Base-by-base conservation (phyloP, 306 rosid species). In the Datisca glomerata region DNA sequence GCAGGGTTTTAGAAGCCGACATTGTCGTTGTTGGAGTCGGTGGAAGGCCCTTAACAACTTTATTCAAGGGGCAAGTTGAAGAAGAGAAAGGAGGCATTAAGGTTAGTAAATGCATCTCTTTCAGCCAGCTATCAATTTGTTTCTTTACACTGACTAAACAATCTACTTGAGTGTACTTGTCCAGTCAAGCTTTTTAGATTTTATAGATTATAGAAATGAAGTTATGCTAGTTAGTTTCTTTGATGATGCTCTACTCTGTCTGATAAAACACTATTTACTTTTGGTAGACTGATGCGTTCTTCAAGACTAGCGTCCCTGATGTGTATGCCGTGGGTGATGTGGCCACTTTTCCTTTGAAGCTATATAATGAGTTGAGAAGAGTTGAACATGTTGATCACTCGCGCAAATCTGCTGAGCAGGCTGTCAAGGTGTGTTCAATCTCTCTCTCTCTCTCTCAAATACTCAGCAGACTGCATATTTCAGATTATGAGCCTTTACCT, bases 321-420 rank as follows among this genome's bases (percentile, higher is more conserved):
- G 98, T 89, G 27, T 89, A 89, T 68, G 98, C 98, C 24, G 93
- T 89, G 29, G 98, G 98, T 38, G 98, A 89, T 72, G 95, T 89
- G 10, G 95, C 95, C 43, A 84, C 98, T 33, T 89, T 83, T 73
- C 95, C 95, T 17, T 46, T 89, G 74, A 89, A 89, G 70, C 47
- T 84, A 61, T 89, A 74, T 62, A 64, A 63, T 25, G 98, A 89
- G 46, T 28, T 67, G 60, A 80, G 98, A 61, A 77, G 98, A 66
- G 95, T 89, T 44, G 98, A 89, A 62, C 98, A 89, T 24, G 95
- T 84, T 18, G 98, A 89, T 47, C 98, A 89, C 63, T 43, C 98
- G 45, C 89, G 98, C 56, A 83, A 84, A 70, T 89, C 98, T 16
- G 98, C 95, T 12, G 93, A 83, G 78, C 95, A 89, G 64, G 84